Base-by-base conservation (phyloP, 75 land plant species). In the Picea sitchensis region DNA sequence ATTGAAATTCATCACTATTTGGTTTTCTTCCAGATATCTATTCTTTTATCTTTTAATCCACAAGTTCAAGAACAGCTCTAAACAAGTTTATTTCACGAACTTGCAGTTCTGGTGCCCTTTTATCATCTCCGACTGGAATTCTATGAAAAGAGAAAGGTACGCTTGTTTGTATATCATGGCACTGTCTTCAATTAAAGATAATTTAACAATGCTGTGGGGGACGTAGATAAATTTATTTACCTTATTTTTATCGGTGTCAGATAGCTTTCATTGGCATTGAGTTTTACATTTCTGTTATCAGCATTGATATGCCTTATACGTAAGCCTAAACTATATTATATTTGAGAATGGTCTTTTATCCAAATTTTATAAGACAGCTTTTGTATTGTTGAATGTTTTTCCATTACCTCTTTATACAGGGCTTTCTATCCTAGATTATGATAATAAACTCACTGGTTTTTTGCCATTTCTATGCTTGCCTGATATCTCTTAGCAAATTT, bases 81-180 rank as follows among this genome's bases (percentile, higher is more conserved):
- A 67, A 71, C 74, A n/a, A 9, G 56, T 51, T 44, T 38, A 44
- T 44, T 56, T 41, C 15, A 79, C 18, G 5, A 60, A 12, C 41
- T 61, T 85, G 75, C 93, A 98, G 99, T 98, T 73, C 87, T 98
- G 65, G 94, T 89, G 80, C 93, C 88, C 5, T 95, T 98, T 79
- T 93, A 79, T 63, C 76, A 77, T 71, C 64, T 95, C 57, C 95
- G 99, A 62, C 80, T 93, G 75, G 94, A 90, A 65, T 84, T 89
- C 51, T 98, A 98, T 80, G 94, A 82, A 75, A 95, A 90, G 78
- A 88, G 99, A 84, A 98, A 93, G 94, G 98, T 93, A 30, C 41
- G 56, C 56, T 9, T 51, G 12, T 51, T 51, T 51, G 56, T 51
- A 51, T 51, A 11, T 51, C 56, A 51, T 51, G 56, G 54, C 54